Percentiles rank a stretch among this genome's conserved stretches.
Evolutionary conservation across 345 rosid genomes (phyloP).

Genomic region (Rhizophora apiculata): DNA sequence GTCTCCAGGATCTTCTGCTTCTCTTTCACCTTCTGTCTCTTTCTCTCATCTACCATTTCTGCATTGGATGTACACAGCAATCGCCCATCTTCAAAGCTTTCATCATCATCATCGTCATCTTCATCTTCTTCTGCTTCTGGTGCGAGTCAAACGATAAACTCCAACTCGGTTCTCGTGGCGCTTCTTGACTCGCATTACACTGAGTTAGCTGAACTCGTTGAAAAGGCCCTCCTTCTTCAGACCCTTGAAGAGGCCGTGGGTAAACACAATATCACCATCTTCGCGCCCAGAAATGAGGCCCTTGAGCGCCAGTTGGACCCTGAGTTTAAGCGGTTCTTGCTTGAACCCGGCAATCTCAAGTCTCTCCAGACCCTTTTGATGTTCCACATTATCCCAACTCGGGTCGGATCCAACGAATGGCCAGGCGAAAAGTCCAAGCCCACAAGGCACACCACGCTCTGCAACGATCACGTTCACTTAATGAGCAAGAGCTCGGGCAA

Average conservation of each 20-base stretch:
- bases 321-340: conserved; percentile 82
- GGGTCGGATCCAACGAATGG: conserved; percentile 55
- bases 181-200: conserved; percentile 95
- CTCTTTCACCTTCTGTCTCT: conserved; percentile 25
- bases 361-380: conserved; percentile 70
- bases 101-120: conserved; percentile 4
- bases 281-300: conserved; percentile 86
- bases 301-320: conserved; percentile 82
- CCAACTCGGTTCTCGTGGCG: conserved; percentile 90
- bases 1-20: conserved; percentile 14
- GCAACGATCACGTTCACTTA: conserved; percentile 45
- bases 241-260: conserved; percentile 87
- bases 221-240: conserved; percentile 87
- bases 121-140: conserved; percentile 9
- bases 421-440: conserved; percentile 31
- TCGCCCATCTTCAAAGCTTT: conserved; percentile 1
- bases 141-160: conserved; percentile 57
- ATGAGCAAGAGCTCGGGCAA: conserved; percentile 32
- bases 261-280: conserved; percentile 78
- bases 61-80: conserved; percentile 34
- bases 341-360: conserved; percentile 80
- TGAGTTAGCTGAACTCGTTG: conserved; percentile 79
- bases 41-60: conserved; percentile 18
- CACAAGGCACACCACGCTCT: conserved; percentile 44
- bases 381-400: conserved; percentile 70